Base-by-base conservation (phyloP, 208 protist species). In the Crithidia sp. region DNA sequence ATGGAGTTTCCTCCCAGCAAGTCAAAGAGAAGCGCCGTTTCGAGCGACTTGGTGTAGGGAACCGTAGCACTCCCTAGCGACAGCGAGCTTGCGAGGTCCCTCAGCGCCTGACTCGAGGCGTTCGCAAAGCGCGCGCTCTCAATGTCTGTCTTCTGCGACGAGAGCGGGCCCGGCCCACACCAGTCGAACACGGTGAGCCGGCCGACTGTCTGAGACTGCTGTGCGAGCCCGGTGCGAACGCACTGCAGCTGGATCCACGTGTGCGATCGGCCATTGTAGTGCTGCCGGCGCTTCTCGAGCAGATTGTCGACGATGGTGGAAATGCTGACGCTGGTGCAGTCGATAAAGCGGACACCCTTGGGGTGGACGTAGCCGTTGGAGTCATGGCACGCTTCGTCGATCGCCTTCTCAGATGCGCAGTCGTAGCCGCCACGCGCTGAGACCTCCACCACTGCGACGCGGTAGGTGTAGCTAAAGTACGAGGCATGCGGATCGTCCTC, bases 241-340 rank as follows among this genome's bases (percentile, higher is more conserved):
- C 77, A 80, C 61, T 86, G 76, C 50, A 90, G 75, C 73, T 90
- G 85, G 41, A 90, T 82, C 79, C 80, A 87, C 40, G 84, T 67
- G 55, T 88, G 85, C 2, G 74, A 90, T 12, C 76, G 79, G 13
- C 73, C 74, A 52, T 81, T 74, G 64, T 77, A 65, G 50, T 61
- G 49, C 41, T 84, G 73, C 17, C 72, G 71, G n/a, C 77, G 76
- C 28, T 81, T 67, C 52, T 73, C 40, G 8, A 76, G 61, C 16
- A 79, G 61, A 49, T 66, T 70, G 3, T 77, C 60, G 41, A 84
- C 55, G 7, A 83, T 67, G 9, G 43, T 66, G 7, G 72, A 10
- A 40, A 87, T 63, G 36, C 74, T 76, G 28, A 47, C 71, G 19
- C 66, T 75, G 13, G 66, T 77, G 68, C 72, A 81, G 39, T 83